Conservation (phyloP, 2,329 filamentous ascomycete species). For the Sporothrix brunneoviolacea region DNA sequence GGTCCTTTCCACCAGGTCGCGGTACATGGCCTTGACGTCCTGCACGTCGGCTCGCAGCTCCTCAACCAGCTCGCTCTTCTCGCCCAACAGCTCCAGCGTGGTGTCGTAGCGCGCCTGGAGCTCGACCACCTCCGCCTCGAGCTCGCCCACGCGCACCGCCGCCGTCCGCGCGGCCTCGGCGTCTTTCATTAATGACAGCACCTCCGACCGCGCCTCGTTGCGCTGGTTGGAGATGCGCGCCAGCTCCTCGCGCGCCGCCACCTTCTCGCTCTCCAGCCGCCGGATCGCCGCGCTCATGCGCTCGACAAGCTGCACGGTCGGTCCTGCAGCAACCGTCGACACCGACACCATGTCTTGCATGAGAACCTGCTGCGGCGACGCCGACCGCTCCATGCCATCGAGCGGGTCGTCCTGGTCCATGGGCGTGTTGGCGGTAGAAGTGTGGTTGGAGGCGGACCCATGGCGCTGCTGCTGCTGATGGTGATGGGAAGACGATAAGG, state of each 20-base stretch:
- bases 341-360: constrained; percentile 82
- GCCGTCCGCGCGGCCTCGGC: constrained; percentile 62
- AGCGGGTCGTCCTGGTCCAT: constrained; percentile 36
- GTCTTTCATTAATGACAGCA: constrained; percentile 85
- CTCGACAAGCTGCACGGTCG: constrained; percentile 90
- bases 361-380: constrained; percentile 54
- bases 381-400: constrained; percentile 48
- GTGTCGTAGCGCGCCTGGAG: constrained; percentile 79
- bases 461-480: constrained; percentile 4
- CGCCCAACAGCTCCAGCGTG: constrained; percentile 87
- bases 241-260: constrained; percentile 81
- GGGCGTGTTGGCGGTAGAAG: not conserved
- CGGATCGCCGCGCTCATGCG: constrained; percentile 92
- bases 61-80: constrained; percentile 93
- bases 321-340: constrained; percentile 83
- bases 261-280: constrained; percentile 84
- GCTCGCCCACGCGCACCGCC: constrained; percentile 50
- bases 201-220: constrained; percentile 85
- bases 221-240: constrained; percentile 72
- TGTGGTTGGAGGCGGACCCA: not conserved
- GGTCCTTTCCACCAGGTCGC: constrained; percentile 81
- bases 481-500: not conserved
- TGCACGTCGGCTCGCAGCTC: constrained; percentile 82
- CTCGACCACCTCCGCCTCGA: constrained; percentile 61
- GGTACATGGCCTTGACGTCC: constrained; percentile 94